Evolutionary conservation across 2,329 filamentous ascomycete genomes (phyloP), one percentile per base, ranked within the genome.

Genomic region (Lojkania enalia): DNA sequence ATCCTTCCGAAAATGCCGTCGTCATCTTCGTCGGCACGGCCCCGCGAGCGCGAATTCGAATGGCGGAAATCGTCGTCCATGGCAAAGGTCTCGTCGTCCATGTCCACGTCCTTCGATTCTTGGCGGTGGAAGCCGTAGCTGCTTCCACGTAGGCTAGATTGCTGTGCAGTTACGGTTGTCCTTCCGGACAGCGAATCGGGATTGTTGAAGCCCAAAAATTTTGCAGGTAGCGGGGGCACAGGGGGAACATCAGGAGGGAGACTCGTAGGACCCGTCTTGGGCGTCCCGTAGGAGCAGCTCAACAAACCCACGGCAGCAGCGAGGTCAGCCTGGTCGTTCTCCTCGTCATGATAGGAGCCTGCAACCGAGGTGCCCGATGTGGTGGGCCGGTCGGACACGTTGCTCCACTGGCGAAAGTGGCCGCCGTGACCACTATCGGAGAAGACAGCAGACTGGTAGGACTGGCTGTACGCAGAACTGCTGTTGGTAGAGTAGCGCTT

Each of bases 1-100:
- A 97, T 97, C 57, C 84, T 83, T 45, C 91, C 91, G 76, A 99
- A 99, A 61, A 97, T 87, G 64, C 91, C 91, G 55, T 96, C 91
- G 56, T 97, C 92, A 52, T 95, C 90, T 59, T 96, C 91, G 59
- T 95, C 88, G 69, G 84, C 86, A 51, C 86, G 65, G 39, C 81
- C 81, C 43, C 82, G 79, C 47, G 64, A 64, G 50, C 60, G 63
- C 35, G 64, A 63, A 43, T 66, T 58, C 53, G 64, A 58, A 36
- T 63, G 63, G 40, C 73, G 77, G 61, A 84, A 83, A 50, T 87
- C 84, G 49, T 87, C 84, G 42, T 89, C 85, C 53, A 83, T 83
- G 58, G 77, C 76, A 53, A 79, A 76, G 68, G 79, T 84, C 46
- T 84, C 83, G 54, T 81, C 67, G 43, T 77, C 74, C 74, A 77